Base-by-base conservation (phyloP, 1,284 basidiomycete species). In the Austroboletus niveus region DNA sequence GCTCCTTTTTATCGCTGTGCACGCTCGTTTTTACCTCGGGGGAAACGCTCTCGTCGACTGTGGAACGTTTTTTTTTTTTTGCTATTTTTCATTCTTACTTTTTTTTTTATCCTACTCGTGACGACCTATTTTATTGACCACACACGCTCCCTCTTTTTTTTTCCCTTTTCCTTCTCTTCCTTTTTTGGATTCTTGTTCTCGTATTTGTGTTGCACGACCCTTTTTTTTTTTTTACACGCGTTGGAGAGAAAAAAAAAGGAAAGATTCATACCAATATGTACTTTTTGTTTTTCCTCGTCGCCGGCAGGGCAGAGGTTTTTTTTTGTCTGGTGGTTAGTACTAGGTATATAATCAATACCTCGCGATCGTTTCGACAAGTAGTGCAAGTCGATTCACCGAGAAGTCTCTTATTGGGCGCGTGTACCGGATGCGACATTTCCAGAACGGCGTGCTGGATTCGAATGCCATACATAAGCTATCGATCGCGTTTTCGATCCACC, bases 111-210 rank as follows among this genome's bases (percentile, higher is more conserved):
- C 22, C 45, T 38, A 62, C 45, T 50, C 55, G 42, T 65, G 53
- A 66, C 45, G 64, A 65, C 56, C 44, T 48, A 53, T 63, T 68
- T 66, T 56, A 58, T 24, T 24, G 22, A 24, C 22, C 22, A 24
- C 22, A 59, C 49, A 20, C 24, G 29, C 35, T 40, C 42, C 9
- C 38, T 29, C 35, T 48, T 22, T 52, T 53, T 35, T 45, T 54
- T 58, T 59, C 45, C 45, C 15, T 36, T 36, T 36, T 36, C 35
- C 15, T 36, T 6, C 38, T 44, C 53, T 58, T 59, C 44, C 44
- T n/a, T 38, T 38, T 17, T 38, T 15, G 7, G 32, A 9, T 34
- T 34, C 32, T 34, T 34, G 15, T 38, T 17, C 36, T 38, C 36
- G 36, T 38, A 8, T 8, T 30, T 49, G 29, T 56, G 41, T 45